phyloP scores from a whole-genome alignment of 2,329 filamentous ascomycete genomes.

The Phoma herbarum region DNA sequence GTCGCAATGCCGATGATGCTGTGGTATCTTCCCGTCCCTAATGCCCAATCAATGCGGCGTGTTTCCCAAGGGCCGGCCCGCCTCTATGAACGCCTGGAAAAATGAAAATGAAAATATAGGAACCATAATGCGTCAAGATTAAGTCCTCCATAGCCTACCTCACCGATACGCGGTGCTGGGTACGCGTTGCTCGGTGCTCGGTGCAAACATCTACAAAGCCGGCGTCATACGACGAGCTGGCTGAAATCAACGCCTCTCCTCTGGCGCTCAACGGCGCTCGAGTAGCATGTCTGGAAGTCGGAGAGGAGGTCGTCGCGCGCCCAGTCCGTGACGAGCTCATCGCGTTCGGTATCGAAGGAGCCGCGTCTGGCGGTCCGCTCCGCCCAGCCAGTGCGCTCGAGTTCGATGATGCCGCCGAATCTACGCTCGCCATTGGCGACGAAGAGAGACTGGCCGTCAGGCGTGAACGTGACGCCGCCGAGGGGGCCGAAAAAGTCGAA shows the following conservation, averaged over 20 bases:
- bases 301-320: slow-evolving; percentile 31
- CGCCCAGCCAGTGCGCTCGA: slow-evolving; percentile 59
- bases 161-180: no score
- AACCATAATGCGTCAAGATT: slow-evolving; percentile 10
- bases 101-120: neutral
- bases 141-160: slow-evolving; percentile 6
- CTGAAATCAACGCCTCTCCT: slow-evolving; percentile 39
- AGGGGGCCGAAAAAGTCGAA: slow-evolving; percentile 80
- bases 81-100: slow-evolving; percentile 7
- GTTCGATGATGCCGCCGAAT: slow-evolving; percentile 72
- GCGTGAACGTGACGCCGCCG: slow-evolving; percentile 72
- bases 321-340: slow-evolving; percentile 38
- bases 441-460: slow-evolving; percentile 73
- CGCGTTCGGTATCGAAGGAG: slow-evolving; percentile 13
- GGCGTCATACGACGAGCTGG: slow-evolving; percentile 38
- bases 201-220: slow-evolving; percentile 41
- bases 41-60: neutral
- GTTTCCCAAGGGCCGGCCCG: neutral
- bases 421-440: slow-evolving; percentile 71
- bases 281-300: slow-evolving; percentile 19
- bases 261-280: slow-evolving; percentile 28
- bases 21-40: slow-evolving; percentile 19
- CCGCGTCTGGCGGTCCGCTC: slow-evolving; percentile 23
- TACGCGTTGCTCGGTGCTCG: no score
- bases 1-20: slow-evolving; percentile 23